Evolutionary conservation across 345 rosid genomes (phyloP), one percentile per base, ranked within the genome.

Genomic region (Arabidopsis thaliana): DNA sequence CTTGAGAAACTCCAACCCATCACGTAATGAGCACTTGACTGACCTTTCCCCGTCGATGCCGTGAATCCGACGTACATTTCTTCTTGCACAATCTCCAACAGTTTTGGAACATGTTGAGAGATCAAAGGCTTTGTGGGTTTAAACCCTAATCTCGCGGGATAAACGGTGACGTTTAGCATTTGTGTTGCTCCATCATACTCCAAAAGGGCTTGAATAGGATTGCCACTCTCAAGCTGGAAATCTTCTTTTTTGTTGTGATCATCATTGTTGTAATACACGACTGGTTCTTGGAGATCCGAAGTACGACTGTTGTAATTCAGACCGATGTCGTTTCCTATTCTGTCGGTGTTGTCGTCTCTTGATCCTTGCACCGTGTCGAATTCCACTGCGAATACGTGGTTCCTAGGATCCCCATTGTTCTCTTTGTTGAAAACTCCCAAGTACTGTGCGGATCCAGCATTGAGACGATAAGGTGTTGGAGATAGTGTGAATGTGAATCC

Each of bases 1-100:
- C 74, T 50, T 0, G 81, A 63, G 65, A 88, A 88, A 74, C 88
- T 85, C 93, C 93, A 88, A 32, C 88, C 93, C 65, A 83, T 61
- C n/a, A 88, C 77, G 71, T 88, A 88, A 69, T 88, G 93, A 51
- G 84, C 77, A 83, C 89, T 84, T 16, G 76, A 44, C 55, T 75
- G 67, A 5, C 53, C 79, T 22, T 16, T 46, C 2, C 90, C 88
- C 0, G 89, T 86, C 4, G 87, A 64, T 14, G 93, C 84, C 0
- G 93, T 86, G 75, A 88, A 86, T 37, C 93, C 88, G 11, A 71
- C 83, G 3, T 77, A 86, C 84, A 85, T 84, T n/a, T 6, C 38
- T 36, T 82, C 82, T 34, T 28, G 24, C 25, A 84, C 60, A 5
- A 73, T 12, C 0, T 20, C 6, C 0, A 77, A 3, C 7, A 83